Conservation (phyloP, 345 rosid genomes). For the Hevea brasiliensis region DNA sequence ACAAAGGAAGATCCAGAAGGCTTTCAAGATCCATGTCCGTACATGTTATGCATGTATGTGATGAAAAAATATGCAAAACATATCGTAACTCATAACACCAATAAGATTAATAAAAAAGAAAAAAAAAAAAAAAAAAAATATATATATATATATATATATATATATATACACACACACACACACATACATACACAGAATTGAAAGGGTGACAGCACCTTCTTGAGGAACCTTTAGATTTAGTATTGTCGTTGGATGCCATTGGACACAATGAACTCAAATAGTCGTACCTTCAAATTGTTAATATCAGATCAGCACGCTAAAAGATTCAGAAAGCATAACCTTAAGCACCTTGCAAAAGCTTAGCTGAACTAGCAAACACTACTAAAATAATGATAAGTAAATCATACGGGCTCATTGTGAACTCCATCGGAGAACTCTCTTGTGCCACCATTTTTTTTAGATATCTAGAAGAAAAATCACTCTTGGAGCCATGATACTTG, state of each 20-base stretch:
- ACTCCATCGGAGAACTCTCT: slow-evolving; percentile 53
- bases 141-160: too few relatives aligned
- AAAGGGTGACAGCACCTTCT: slow-evolving; percentile 48
- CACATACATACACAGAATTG: background rate
- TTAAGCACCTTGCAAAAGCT: slow-evolving; percentile 1
- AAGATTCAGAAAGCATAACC: slow-evolving; percentile 6
- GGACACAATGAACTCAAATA: slow-evolving; percentile 72
- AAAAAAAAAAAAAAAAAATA: too few relatives aligned
- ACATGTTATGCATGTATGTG: background rate
- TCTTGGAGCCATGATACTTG: slow-evolving; percentile 71
- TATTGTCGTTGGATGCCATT: slow-evolving; percentile 38
- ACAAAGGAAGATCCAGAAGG: background rate
- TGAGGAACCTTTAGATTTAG: slow-evolving; percentile 38
- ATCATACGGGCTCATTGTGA: slow-evolving; percentile 72
- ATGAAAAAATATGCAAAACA: background rate
- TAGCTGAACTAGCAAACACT: background rate
- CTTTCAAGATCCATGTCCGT: background rate
- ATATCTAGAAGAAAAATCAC: slow-evolving; percentile 59
- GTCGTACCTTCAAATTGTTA: slow-evolving; percentile 48
- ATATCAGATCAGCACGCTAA: slow-evolving; percentile 9
- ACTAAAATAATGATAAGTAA: slow-evolving; percentile 13
- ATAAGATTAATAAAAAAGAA: slow-evolving; percentile 4
- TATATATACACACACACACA: too few relatives aligned
- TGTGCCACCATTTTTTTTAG: slow-evolving; percentile 55
- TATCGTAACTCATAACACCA: background rate